A percentile compares a stretch with the other conserved stretches of the same genome.
Evolutionary conservation across 1,284 basidiomycete genomes (phyloP).

Genomic region (Blastosporella zonata): DNA sequence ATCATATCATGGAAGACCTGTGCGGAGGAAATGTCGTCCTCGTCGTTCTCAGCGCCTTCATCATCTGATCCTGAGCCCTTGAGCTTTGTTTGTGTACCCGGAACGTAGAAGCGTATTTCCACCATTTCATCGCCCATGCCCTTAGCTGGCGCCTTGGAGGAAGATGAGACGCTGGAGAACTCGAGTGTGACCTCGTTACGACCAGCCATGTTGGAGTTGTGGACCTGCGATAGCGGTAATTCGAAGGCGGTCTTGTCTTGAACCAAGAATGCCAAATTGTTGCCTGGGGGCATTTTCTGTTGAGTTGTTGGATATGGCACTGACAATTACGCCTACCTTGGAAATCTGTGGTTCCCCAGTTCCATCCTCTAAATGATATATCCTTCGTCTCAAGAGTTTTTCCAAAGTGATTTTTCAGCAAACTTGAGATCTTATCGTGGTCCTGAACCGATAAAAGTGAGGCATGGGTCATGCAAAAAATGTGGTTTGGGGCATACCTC

Average conservation of each 20-base stretch:
- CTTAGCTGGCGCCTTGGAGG: conserved; percentile 41
- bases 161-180: conserved; percentile 62
- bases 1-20: conserved; percentile 96
- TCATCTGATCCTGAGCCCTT: conserved; percentile 75
- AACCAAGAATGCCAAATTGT: conserved; percentile 88
- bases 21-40: conserved; percentile 83
- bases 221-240: conserved; percentile 82
- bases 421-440: conserved; percentile 70
- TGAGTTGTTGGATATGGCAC: conserved; percentile 2
- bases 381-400: conserved; percentile 87
- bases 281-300: conserved; percentile 46
- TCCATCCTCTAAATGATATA: conserved; percentile 92
- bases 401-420: conserved; percentile 86
- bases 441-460: conserved; percentile 49
- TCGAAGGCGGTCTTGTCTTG: conserved; percentile 92
- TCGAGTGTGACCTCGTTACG: conserved; percentile 98
- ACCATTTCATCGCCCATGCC: conserved; percentile 82
- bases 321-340: conserved; percentile 58
- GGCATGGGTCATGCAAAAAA: neutral
- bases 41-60: conserved; percentile 70
- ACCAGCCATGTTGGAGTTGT: conserved; percentile 97
- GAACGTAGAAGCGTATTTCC: conserved; percentile 96
- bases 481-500: conserved; percentile 54
- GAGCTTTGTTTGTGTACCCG: conserved; percentile 72
- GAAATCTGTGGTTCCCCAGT: conserved; percentile 96